Base-by-base conservation (phyloP, 2,329 filamentous ascomycete species). In the Penicillium expansum region DNA sequence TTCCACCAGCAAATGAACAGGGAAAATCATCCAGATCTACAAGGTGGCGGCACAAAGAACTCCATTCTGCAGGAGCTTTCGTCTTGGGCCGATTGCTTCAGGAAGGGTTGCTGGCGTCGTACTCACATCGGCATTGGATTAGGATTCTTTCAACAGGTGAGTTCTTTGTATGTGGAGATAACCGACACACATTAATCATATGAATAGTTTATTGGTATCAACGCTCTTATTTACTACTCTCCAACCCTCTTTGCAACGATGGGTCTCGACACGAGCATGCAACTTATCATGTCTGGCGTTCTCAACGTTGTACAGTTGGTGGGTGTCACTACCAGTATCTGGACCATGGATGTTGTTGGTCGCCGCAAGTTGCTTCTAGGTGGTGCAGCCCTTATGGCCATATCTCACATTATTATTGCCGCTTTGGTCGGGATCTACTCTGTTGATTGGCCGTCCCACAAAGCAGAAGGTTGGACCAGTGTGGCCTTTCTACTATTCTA, bases 401-500 rank as follows among this genome's bases (percentile, higher is more conserved):
- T 80, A 10, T 76, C 74, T 2, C 77, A 82, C 57, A 70, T 81
- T 43, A 75, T 82, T 38, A 82, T 84, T 38, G 80, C 83, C 0
- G 71, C 80, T 4, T 71, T 86, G 18, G 81, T 85, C 3, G 82
- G 81, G 2, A 72, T 78, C 13, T 86, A 77, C 66, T 77, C 75
- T 11, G 63, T 77, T 22, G 71, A 81, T 57, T 85, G 82, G 82
- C 67, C 76, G 0, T 67, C 73, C 1, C 81, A 86, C 64, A 70
- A 74, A 3, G 69, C 75, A 0, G 77, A 80, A 57, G 84, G 84
- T 8, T 85, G 82, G 82, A 73, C 74, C 14, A 79, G 76, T n/a
- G 80, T 86, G 1, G 81, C 81, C 0, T 82, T 86, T 61, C 74
- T 86, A n/a, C 77, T 87, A 47, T 78, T 87, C 42, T 87, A 87